Percentiles rank a stretch among this genome's conserved stretches.
Conservation (phyloP, 805 yeast genomes). For the Kodamaea restingae region DNA sequence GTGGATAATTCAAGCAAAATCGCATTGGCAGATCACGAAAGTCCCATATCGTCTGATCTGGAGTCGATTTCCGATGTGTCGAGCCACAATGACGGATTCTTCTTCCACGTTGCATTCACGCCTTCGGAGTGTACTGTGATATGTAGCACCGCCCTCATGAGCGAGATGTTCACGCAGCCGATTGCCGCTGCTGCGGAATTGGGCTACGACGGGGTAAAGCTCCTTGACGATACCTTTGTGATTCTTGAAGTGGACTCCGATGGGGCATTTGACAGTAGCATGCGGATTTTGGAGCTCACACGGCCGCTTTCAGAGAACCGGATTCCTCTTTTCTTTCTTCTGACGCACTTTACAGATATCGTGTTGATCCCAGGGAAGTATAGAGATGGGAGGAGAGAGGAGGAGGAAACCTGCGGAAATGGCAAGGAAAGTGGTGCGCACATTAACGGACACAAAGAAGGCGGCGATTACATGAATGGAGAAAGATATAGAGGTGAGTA, state of each 20-base stretch:
- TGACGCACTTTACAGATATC: slow-evolving; percentile 61
- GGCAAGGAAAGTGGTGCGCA: too few relatives aligned
- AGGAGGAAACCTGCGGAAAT: too few relatives aligned
- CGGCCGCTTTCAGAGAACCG: slow-evolving; percentile 54
- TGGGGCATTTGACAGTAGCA: slow-evolving; percentile 48
- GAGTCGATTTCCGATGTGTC: slow-evolving; percentile 8
- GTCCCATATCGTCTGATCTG: slow-evolving; percentile 4
- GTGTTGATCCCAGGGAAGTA: slow-evolving; percentile 52
- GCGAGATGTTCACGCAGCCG: slow-evolving; percentile 36
- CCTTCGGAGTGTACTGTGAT: slow-evolving; percentile 62
- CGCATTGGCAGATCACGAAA: slow-evolving; percentile 6
- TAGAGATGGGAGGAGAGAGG: too few relatives aligned
- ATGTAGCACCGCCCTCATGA: slow-evolving; percentile 40
- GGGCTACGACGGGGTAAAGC: slow-evolving; percentile 32
- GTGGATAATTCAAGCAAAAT: slow-evolving; percentile 30
- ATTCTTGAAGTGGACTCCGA: slow-evolving; percentile 59
- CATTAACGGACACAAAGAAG: too few relatives aligned
- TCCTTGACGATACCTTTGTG: slow-evolving; percentile 44
- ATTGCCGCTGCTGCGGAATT: slow-evolving; percentile 30
- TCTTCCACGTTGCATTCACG: slow-evolving; percentile 60
- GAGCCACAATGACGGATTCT: slow-evolving; percentile 28
- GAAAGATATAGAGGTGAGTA: too few relatives aligned
- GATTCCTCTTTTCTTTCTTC: slow-evolving; percentile 57
- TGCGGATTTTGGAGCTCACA: slow-evolving; percentile 52
- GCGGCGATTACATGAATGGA: too few relatives aligned